Base-by-base conservation (phyloP, 306 rosid species). In the Carpinus viminea region DNA sequence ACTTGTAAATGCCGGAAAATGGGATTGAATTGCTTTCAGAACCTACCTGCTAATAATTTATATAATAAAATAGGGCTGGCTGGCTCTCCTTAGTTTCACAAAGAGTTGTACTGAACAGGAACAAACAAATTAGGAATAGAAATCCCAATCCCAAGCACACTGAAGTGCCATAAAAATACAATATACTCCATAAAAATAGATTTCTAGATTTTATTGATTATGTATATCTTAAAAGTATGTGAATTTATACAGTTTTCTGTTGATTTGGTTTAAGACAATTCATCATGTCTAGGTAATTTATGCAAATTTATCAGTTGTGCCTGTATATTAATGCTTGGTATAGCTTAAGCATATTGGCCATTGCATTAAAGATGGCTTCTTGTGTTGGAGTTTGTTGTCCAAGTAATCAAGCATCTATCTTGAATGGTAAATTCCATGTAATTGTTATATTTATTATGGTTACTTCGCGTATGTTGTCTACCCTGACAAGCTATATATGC, bases 401-500 rank as follows among this genome's bases (percentile, higher is more conserved):
- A 56, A 20, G 0, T 56, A 7, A 28, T 53, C 21, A 18, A 53
- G 18, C 54, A 53, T 18, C 9, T 53, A 15, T 7, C 52, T n/a
- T 18, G 17, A 43, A 17, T 31, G 17, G 72, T 74, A n/a, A 24
- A 28, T 50, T 51, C 2, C 24, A 31, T 68, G 5, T 36, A 36
- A 53, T 18, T 68, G 24, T 70, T 70, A 68, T 24, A 72, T 55
- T 57, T 34, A 73, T 51, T 61, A 75, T 36, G 28, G 75, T 48
- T 36, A 73, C 41, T 21, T 52, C 38, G 66, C 52, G 56, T 59
- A 48, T 78, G 53, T 43, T 79, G 56, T 74, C 8, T 73, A 36
- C 46, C 68, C 83, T 79, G 51, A 66, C 60, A 57, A 15, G 47
- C 75, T 70, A 77, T 70, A 71, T 79, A 31, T 85, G 64, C 80